These are phyloP conservation scores for Escovopsis sp. DNA, from an alignment of 2,329 filamentous ascomycete species.

Conservation along the genomic window DNA sequence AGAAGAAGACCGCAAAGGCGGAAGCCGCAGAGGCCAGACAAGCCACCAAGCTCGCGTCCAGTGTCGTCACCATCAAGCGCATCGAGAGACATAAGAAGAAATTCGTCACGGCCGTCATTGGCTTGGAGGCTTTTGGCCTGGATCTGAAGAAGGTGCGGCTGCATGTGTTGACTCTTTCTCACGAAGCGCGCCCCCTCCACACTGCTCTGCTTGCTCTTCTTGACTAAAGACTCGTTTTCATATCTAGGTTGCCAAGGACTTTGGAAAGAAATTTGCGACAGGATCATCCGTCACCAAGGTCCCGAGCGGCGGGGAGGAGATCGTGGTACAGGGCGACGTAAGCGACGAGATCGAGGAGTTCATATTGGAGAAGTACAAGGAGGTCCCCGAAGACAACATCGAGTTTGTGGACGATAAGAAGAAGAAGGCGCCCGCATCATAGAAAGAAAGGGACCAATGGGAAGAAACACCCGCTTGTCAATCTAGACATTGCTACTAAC, in stretches of 20 bases:
- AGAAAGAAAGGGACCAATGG: conserved; percentile 1
- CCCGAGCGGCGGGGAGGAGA: conserved; percentile 77
- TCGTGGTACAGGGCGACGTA: conserved; percentile 93
- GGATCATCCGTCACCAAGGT: conserved; percentile 85
- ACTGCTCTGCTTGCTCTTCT: background rate
- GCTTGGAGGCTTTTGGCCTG: conserved; percentile 77
- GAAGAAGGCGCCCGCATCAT: conserved; percentile 41
- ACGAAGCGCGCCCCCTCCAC: background rate
- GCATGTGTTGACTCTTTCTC: background rate
- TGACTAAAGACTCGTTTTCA: background rate
- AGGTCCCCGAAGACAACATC: conserved; percentile 89
- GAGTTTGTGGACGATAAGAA: conserved; percentile 94
- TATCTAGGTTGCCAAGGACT: conserved; percentile 63
- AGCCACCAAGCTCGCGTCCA: conserved; percentile 66
- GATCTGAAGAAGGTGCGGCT: conserved; percentile 68
- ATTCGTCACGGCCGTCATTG: conserved; percentile 83
- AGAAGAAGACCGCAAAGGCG: conserved; percentile 93
- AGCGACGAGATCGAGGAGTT: conserved; percentile 91
- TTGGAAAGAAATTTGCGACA: conserved; percentile 97
- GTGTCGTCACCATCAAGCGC: conserved; percentile 81
- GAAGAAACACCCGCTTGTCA: background rate
- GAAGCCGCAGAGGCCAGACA: conserved; percentile 74
- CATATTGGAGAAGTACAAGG: conserved; percentile 72
- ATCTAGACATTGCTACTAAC: conserved; percentile 3
- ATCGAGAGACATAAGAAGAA: conserved; percentile 98